phyloP scores from a whole-genome alignment of 1,284 basidiomycete species.

The Naganishia albida region DNA sequence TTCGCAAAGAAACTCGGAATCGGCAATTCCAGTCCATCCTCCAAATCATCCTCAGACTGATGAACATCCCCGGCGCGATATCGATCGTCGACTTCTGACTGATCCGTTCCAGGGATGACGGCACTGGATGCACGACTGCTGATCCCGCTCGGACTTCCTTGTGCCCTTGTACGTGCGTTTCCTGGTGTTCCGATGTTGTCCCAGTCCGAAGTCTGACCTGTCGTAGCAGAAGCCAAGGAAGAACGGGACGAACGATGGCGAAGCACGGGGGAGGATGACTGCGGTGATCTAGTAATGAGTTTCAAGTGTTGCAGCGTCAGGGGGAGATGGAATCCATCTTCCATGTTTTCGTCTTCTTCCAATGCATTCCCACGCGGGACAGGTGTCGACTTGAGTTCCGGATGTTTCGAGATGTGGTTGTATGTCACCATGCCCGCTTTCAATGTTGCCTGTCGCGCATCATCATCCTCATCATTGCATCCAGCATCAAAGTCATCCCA shows the following conservation, averaged over 20 bases:
- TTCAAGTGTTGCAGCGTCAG: conserved; percentile 45
- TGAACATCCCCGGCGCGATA: conserved; percentile 13
- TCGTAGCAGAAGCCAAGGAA: conserved; percentile 40
- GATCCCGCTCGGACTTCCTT: conserved; percentile 36
- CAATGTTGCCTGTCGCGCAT: conserved; percentile 48
- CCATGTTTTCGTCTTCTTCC: conserved; percentile 34
- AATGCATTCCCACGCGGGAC: conserved; percentile 31
- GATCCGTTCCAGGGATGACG: conserved; percentile 40
- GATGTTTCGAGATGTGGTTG: conserved; percentile 13
- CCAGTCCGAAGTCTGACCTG: conserved; percentile 36
- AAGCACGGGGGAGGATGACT: conserved; percentile 7
- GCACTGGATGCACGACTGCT: conserved; percentile 46
- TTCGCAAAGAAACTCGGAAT: conserved; percentile 46
- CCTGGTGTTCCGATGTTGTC: conserved; percentile 40
- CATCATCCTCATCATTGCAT: conserved; percentile 41
- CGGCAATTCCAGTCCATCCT: conserved; percentile 46
- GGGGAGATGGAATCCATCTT: conserved; percentile 48
- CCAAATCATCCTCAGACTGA: conserved; percentile 46
- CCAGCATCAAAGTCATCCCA: conserved; percentile 47
- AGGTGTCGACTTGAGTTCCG: background rate
- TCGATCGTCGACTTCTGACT: conserved; percentile 35
- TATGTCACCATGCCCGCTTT: conserved; percentile 45
- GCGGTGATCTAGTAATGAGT: conserved; percentile 27
- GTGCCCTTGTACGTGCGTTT: conserved; percentile 32
- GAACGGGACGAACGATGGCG: conserved; percentile 37